Conservation (phyloP, 352 stramenopile genomes). For the Phytophthora pistaciae region DNA sequence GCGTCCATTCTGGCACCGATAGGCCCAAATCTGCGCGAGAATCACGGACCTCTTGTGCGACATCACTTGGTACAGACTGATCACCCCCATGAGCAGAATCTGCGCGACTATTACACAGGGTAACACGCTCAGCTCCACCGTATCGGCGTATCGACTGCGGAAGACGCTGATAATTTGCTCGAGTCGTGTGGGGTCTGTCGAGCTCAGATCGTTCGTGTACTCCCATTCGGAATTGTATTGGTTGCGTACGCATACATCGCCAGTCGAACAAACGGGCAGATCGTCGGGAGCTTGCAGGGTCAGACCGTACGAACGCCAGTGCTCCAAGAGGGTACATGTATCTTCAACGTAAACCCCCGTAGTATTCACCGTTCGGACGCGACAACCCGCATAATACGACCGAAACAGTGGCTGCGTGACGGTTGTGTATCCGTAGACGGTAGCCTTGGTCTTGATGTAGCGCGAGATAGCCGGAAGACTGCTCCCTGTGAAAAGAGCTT, state of each 20-base stretch:
- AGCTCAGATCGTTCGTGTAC: slow-evolving; percentile 15
- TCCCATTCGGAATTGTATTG: slow-evolving; percentile 31
- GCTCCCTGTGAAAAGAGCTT: slow-evolving; percentile 24
- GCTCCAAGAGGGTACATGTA: slow-evolving; percentile 22
- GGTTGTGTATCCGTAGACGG: slow-evolving; percentile 18
- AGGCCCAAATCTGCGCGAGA: slow-evolving; percentile 31
- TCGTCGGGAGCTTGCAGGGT: slow-evolving; percentile 30
- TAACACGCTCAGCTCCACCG: slow-evolving; percentile 22
- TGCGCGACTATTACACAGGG: slow-evolving; percentile 24
- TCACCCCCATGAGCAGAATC: slow-evolving; percentile 34
- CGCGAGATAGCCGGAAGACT: slow-evolving; percentile 27
- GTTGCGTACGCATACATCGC: slow-evolving; percentile 33
- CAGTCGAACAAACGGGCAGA: slow-evolving; percentile 31
- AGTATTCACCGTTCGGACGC: slow-evolving; percentile 31
- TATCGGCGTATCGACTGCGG: slow-evolving; percentile 36
- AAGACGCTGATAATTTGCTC: slow-evolving; percentile 36
- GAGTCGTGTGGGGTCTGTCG: slow-evolving; percentile 13
- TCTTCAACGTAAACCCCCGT: slow-evolving; percentile 36
- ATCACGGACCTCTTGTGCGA: slow-evolving; percentile 31
- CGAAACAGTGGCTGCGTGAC: slow-evolving; percentile 35
- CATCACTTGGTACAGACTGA: slow-evolving; percentile 39
- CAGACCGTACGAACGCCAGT: slow-evolving; percentile 29
- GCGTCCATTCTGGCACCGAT: slow-evolving; percentile 34
- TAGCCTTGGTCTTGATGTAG: slow-evolving; percentile 29
- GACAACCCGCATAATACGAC: slow-evolving; percentile 31